phyloP scores from a whole-genome alignment of 345 rosid genomes.

The Anastatica hierochuntica region DNA sequence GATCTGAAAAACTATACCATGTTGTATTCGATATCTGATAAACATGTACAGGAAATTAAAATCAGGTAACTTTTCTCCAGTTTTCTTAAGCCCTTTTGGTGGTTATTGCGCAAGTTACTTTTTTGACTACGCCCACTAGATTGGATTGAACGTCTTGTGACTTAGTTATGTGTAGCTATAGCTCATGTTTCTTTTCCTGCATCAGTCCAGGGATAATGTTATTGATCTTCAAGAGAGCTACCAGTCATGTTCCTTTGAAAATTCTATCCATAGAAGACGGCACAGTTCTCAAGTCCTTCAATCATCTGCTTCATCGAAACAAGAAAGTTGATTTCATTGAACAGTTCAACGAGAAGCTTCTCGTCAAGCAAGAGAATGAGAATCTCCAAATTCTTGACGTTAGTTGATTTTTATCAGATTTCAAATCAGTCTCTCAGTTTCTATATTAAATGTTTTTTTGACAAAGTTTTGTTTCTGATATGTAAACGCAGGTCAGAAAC shows the following conservation, averaged over 20 bases:
- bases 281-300: slow-evolving; percentile 78
- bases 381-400: slow-evolving; percentile 97
- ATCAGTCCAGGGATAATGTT: too few relatives aligned
- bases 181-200: slow-evolving; percentile 80
- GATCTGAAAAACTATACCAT: slow-evolving; percentile 89
- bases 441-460: too few relatives aligned
- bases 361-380: too few relatives aligned
- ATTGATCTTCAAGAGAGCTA: too few relatives aligned
- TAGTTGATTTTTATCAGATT: slow-evolving; percentile 20
- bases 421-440: background rate
- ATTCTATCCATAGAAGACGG: slow-evolving; percentile 97
- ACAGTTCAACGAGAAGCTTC: slow-evolving; percentile 93
- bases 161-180: slow-evolving; percentile 19
- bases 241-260: too few relatives aligned
- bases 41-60: slow-evolving; percentile 88
- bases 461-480: background rate
- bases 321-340: slow-evolving; percentile 98
- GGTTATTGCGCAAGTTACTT: background rate
- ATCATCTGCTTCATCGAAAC: slow-evolving; percentile 85
- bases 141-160: background rate
- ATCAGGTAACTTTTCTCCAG: slow-evolving; percentile 50
- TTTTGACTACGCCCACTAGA: background rate
- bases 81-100: background rate
- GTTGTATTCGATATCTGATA: slow-evolving; percentile 89
- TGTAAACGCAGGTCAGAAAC: slow-evolving; percentile 55